Percentiles rank a stretch among this genome's conserved stretches.
Evolutionary conservation across 2,329 filamentous ascomycete genomes (phyloP).

Genomic region (Pezicula carpinea): DNA sequence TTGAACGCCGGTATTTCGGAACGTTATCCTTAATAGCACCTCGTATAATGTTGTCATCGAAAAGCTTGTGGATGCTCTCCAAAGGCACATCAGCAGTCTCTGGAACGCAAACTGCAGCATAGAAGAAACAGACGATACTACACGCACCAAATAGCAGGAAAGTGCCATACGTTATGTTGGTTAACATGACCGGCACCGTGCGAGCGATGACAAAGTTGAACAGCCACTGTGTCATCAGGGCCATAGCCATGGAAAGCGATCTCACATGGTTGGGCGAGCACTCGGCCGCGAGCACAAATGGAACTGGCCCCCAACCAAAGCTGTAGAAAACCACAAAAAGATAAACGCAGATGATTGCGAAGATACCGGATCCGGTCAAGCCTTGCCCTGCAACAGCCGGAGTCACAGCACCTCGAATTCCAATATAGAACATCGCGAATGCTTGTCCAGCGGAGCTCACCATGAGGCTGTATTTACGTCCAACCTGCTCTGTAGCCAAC

Average conservation of each 20-base stretch:
- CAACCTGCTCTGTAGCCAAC: conserved; percentile 53
- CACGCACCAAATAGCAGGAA: neutral
- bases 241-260: conserved; percentile 13
- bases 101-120: too few relatives aligned
- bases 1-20: too few relatives aligned
- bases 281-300: conserved; percentile 34
- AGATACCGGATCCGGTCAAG: too few relatives aligned
- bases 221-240: conserved; percentile 20
- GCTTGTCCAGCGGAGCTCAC: neutral
- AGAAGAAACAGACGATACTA: too few relatives aligned
- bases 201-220: conserved; percentile 18
- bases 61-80: too few relatives aligned
- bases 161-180: conserved; percentile 1
- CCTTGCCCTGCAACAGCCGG: conserved; percentile 16
- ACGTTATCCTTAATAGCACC: too few relatives aligned
- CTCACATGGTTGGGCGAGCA: conserved; percentile 28
- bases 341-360: conserved; percentile 6
- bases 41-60: too few relatives aligned
- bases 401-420: conserved; percentile 33
- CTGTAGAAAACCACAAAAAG: conserved; percentile 36
- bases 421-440: too few relatives aligned
- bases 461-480: conserved; percentile 41
- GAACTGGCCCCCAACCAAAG: conserved; percentile 37
- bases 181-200: conserved; percentile 31
- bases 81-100: too few relatives aligned